Percentiles rank a stretch among this genome's conserved stretches.
Conservation (phyloP, 2,329 filamentous ascomycete genomes). For the Albifimbria verrucaria region DNA sequence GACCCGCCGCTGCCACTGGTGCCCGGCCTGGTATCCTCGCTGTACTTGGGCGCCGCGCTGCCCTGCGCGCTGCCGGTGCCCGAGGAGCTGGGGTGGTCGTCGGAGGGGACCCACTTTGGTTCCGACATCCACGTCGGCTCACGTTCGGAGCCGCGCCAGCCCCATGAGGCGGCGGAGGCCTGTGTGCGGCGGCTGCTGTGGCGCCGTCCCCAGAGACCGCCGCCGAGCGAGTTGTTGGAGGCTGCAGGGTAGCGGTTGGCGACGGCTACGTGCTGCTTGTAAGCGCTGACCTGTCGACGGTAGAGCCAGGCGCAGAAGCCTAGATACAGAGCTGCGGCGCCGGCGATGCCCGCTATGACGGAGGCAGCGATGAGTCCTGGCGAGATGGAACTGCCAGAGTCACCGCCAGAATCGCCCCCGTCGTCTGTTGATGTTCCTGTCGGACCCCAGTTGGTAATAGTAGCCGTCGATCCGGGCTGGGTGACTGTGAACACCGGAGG, state of each 20-base stretch:
- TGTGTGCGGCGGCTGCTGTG: constrained; percentile 8
- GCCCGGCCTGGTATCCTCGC: constrained; percentile 22
- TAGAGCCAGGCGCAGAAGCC: constrained; percentile 73
- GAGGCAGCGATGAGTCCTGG: constrained; percentile 42
- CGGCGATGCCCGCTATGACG: constrained; percentile 63
- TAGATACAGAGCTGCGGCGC: constrained; percentile 60
- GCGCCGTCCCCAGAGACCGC: constrained; percentile 19
- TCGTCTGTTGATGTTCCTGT: constrained; percentile 18
- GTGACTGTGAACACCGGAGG: constrained; percentile 68
- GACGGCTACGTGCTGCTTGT: constrained; percentile 66
- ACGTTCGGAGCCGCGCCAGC: constrained; percentile 26
- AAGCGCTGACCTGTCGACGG: constrained; percentile 65
- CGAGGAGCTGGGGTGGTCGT: constrained; percentile 15
- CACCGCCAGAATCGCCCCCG: constrained; percentile 6
- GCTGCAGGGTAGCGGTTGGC: constrained; percentile 53
- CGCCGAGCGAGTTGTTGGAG: constrained; percentile 33
- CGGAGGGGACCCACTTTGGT: constrained; percentile 24
- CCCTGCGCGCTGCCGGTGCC: constrained; percentile 17
- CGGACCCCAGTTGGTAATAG: constrained; percentile 25
- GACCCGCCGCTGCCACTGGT: constrained; percentile 42
- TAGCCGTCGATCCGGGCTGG: constrained; percentile 43
- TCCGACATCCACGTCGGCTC: constrained; percentile 19
- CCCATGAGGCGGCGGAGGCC: constrained; percentile 22
- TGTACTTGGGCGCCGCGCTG: constrained; percentile 15
- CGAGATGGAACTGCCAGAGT: constrained; percentile 13